Evolutionary conservation across 139 green algal genomes (phyloP).

Genomic region (Coccomyxa sp.): DNA sequence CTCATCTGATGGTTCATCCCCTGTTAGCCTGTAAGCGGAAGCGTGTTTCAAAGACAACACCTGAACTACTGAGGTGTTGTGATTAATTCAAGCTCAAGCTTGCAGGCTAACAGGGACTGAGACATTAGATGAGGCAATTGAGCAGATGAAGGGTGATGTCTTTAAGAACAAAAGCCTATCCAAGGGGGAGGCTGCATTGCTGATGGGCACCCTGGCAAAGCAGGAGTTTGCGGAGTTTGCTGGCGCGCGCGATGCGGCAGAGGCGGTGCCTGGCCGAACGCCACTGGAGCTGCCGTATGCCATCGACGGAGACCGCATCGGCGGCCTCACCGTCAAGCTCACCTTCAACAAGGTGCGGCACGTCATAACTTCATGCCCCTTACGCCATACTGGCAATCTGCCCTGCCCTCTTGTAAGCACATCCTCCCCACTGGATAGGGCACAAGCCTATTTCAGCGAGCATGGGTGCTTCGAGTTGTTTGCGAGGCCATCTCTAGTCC

Average conservation of each 20-base stretch:
- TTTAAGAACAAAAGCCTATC: no score
- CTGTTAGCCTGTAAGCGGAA: background rate
- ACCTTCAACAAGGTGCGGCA: slow-evolving; percentile 62
- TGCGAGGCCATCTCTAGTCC: background rate
- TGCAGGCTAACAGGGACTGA: no score
- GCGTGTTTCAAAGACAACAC: background rate
- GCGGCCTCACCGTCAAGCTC: slow-evolving; percentile 71
- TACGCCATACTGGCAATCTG: no score
- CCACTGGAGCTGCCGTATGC: slow-evolving; percentile 78
- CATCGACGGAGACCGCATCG: slow-evolving; percentile 84
- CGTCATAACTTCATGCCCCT: no score
- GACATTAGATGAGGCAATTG: no score
- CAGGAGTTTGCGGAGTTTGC: slow-evolving; percentile 82
- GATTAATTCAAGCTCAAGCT: background rate
- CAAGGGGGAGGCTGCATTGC: no score
- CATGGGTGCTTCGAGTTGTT: background rate
- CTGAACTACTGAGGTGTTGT: background rate
- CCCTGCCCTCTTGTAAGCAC: no score
- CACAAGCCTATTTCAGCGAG: background rate
- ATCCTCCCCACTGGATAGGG: background rate
- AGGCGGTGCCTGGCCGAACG: slow-evolving; percentile 8
- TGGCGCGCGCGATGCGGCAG: slow-evolving; percentile 23
- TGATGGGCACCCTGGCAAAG: background rate
- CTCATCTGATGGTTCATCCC: background rate
- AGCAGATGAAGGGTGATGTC: no score